phyloP scores from a whole-genome alignment of 345 rosid species.

The Excoecaria agallocha region DNA sequence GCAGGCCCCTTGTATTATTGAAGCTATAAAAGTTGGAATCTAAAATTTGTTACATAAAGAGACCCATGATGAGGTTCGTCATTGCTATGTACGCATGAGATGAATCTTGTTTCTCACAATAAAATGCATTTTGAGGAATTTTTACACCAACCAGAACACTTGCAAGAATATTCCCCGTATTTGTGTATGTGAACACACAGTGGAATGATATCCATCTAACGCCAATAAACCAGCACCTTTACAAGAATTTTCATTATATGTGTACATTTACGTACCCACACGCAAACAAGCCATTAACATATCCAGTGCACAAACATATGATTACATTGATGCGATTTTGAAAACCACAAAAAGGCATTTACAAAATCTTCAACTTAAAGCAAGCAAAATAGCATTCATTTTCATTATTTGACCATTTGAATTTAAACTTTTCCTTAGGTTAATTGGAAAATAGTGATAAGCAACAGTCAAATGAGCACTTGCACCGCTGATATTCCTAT shows the following conservation, averaged over 20 bases:
- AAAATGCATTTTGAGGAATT: background rate
- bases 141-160: background rate
- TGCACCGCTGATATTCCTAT: constrained; percentile 94
- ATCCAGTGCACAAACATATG: background rate
- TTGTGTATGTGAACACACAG: no score
- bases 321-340: background rate
- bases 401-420: background rate
- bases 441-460: constrained; percentile 10
- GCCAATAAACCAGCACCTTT: no score
- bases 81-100: background rate
- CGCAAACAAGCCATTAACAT: no score
- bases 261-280: no score
- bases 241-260: no score
- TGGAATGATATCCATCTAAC: no score
- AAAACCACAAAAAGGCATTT: background rate
- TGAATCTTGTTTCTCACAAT: background rate
- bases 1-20: background rate
- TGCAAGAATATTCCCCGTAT: no score
- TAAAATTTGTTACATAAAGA: background rate
- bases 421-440: constrained; percentile 1
- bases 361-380: background rate
- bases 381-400: background rate
- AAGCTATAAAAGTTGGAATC: background rate
- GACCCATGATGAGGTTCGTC: background rate
- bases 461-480: constrained; percentile 41